A percentile compares a stretch with the other conserved stretches of the same genome.
Conservation (phyloP, 805 yeast species). For the Cyberlindnera maritima region DNA sequence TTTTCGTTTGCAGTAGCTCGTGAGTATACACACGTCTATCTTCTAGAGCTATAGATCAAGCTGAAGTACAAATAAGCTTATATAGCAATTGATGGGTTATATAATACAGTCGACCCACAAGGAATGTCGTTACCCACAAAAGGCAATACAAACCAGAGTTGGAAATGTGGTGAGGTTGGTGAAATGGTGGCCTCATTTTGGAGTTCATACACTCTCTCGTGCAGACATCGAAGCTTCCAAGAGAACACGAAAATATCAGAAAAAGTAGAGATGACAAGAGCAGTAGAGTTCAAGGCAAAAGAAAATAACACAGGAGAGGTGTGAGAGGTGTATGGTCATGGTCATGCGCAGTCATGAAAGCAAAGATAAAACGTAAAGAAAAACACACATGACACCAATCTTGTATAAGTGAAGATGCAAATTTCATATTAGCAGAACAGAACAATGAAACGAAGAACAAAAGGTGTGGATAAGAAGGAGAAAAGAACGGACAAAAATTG, state of each 20-base stretch:
- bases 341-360: neutral
- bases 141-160: no score
- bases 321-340: neutral
- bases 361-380: neutral
- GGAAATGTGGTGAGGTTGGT: no score
- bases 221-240: neutral
- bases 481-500: neutral
- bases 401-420: neutral
- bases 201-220: neutral
- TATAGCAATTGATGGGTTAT: neutral
- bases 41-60: no score
- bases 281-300: no score
- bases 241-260: no score
- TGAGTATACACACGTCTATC: no score
- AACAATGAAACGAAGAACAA: neutral
- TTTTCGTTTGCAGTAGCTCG: no score
- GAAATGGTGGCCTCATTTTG: neutral
- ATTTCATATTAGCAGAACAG: constrained; percentile 1
- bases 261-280: neutral
- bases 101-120: neutral
- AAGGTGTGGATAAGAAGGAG: neutral
- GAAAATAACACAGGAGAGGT: no score
- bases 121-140: no score
- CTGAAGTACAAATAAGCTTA: neutral
- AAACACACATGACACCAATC: neutral